Evolutionary conservation across 1,139 yeast species (phyloP), one percentile per base, ranked within the genome.

Genomic region (Oligophagozyma castellii): DNA sequence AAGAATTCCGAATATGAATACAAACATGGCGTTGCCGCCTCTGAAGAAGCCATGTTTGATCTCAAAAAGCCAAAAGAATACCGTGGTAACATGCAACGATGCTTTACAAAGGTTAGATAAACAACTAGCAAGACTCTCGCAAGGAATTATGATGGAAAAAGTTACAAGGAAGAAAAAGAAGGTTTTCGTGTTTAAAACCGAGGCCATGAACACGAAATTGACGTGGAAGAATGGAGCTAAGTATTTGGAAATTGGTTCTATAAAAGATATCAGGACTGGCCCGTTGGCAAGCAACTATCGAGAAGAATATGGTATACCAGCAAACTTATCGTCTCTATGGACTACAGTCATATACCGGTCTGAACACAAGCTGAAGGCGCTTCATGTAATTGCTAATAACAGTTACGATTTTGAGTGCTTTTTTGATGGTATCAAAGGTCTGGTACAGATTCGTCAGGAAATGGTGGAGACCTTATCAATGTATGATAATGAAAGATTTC

Each of bases 241-340:
- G 30, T 40, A 33, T 14, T 26, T 84, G 34, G 59, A 65, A n/a
- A 59, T 83, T 11, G 94, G 80, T 48, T 71, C 72, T 32, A 77
- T 89, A 24, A 71, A 72, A 39, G 75, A 72, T 33, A 65, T 83
- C 1, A 58, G 84, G 31, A 60, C 66, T 7, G 83, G 75, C 7
- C 65, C 63, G 10, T 78, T 77, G 40, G 95, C 95, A 1, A 63
- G 68, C 16, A 78, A 79, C 38, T 86, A 83, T 46, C 60, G 94
- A 35, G 95, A 86, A 45, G 93, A 81, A 50, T 67, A 80, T 38
- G 75, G 76, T 27, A 67, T 84, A 1, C 68, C 86, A 1, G 59
- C 70, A 27, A 84, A 77, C 28, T 67, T 66, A 30, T 72, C 73
- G 28, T 58, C 62, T 10, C 59, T 70, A 12, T 89, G 98, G 98